Percentiles rank a stretch among this genome's conserved stretches.
phyloP scores from a whole-genome alignment of 2,329 filamentous ascomycete genomes.

The Trichoderma afroharzianum region DNA sequence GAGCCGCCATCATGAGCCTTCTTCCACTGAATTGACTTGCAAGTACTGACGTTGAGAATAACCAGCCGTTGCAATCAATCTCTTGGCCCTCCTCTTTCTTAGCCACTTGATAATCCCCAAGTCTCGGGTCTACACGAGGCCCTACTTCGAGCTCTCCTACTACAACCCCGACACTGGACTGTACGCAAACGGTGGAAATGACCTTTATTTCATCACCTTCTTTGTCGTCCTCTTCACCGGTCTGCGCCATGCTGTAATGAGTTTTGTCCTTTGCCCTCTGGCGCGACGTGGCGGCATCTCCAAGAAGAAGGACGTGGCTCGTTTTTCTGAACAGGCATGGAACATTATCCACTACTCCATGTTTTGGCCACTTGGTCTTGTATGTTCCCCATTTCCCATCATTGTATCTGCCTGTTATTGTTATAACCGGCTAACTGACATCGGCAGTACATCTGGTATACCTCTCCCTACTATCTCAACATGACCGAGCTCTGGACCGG shows the following conservation, averaged over 20 bases:
- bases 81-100: constrained; percentile 75
- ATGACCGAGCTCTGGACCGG: constrained; percentile 75
- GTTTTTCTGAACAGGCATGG: constrained; percentile 94
- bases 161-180: constrained; percentile 63
- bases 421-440: not conserved
- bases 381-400: constrained; percentile 42
- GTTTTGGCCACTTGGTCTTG: constrained; percentile 81
- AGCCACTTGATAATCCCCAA: constrained; percentile 78
- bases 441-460: constrained; percentile 72
- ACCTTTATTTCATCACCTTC: constrained; percentile 71
- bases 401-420: not conserved
- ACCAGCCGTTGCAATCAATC: constrained; percentile 53
- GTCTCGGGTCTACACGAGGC: constrained; percentile 70
- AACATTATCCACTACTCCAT: constrained; percentile 75
- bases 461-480: constrained; percentile 75
- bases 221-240: constrained; percentile 83
- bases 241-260: constrained; percentile 77
- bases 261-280: constrained; percentile 77
- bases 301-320: constrained; percentile 68
- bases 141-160: constrained; percentile 85
- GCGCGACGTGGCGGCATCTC: constrained; percentile 68
- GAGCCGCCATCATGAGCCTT: not conserved
- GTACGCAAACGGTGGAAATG: constrained; percentile 75
- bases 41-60: not conserved
- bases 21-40: not conserved